A percentile compares a stretch with the other conserved stretches of the same genome.
phyloP scores from a whole-genome alignment of 1,139 yeast species.

The Blastobotrys aristatus region DNA sequence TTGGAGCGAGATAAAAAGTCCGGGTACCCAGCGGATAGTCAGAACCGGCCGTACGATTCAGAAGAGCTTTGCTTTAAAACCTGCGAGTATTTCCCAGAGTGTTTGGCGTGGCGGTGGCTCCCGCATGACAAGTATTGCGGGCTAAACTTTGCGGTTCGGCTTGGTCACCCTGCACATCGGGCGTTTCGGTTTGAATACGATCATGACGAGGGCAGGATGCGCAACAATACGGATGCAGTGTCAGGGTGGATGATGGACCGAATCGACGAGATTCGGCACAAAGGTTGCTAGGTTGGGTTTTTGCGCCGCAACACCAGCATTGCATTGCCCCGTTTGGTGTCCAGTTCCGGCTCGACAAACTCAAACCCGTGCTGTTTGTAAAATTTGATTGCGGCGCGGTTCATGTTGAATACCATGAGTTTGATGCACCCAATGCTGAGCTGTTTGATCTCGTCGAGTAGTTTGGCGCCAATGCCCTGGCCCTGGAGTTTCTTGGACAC shows the following conservation, averaged over 20 bases:
- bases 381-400: conserved; percentile 26
- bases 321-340: neutral
- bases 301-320: conserved; percentile 2
- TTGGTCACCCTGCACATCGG: conserved; percentile 10
- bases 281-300: neutral
- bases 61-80: conserved; percentile 3
- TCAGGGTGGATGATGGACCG: conserved; percentile 33
- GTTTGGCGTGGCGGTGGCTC: conserved; percentile 8
- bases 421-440: conserved; percentile 15
- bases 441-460: conserved; percentile 32
- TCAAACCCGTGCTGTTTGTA: conserved; percentile 25
- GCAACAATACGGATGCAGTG: conserved; percentile 12
- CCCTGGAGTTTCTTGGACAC: conserved; percentile 37
- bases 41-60: conserved; percentile 10
- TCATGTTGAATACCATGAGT: conserved; percentile 30
- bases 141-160: conserved; percentile 8
- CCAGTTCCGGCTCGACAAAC: conserved; percentile 1
- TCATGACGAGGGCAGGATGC: conserved; percentile 8
- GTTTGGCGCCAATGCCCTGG: conserved; percentile 35
- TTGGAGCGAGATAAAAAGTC: conserved; percentile 13
- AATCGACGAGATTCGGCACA: conserved; percentile 16
- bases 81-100: conserved; percentile 5
- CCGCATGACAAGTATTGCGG: conserved; percentile 14
- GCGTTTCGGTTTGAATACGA: conserved; percentile 8
- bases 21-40: neutral